Evolutionary conservation across 2,329 filamentous ascomycete species (phyloP).

Genomic region (Orbilia blumenaviensis): DNA sequence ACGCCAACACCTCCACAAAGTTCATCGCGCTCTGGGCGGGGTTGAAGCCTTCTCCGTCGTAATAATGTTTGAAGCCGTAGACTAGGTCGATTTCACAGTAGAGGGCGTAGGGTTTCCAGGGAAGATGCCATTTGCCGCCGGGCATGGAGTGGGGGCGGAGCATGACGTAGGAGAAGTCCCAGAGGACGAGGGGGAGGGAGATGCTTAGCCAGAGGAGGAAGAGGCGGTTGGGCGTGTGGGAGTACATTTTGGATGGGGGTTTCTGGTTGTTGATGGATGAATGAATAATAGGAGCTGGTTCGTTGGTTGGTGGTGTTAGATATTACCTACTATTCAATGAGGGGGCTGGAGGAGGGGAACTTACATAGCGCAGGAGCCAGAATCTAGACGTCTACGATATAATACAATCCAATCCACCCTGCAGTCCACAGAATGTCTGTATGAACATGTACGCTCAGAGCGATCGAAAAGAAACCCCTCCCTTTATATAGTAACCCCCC

Average conservation of each 20-base stretch:
- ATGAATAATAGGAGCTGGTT: too few relatives aligned
- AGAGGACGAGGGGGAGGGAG: slow-evolving; percentile 79
- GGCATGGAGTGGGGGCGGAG: slow-evolving; percentile 83
- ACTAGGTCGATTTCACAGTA: slow-evolving; percentile 82
- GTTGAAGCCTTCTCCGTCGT: slow-evolving; percentile 77
- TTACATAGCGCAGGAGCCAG: too few relatives aligned
- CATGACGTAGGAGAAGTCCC: slow-evolving; percentile 83
- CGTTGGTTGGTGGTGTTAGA: background rate
- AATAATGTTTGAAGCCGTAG: slow-evolving; percentile 79
- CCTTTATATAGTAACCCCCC: too few relatives aligned
- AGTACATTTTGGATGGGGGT: background rate
- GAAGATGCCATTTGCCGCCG: slow-evolving; percentile 76
- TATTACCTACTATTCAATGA: background rate
- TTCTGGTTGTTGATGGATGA: background rate
- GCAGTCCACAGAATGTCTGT: too few relatives aligned
- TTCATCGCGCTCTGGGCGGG: slow-evolving; percentile 77
- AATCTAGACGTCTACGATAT: too few relatives aligned
- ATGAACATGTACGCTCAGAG: too few relatives aligned
- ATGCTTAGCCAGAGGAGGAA: slow-evolving; percentile 75
- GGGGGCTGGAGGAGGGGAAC: background rate
- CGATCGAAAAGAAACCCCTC: too few relatives aligned
- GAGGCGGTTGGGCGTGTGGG: slow-evolving; percentile 24
- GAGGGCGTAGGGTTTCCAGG: slow-evolving; percentile 80
- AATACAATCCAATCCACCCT: too few relatives aligned
- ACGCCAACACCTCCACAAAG: slow-evolving; percentile 72